Percentiles rank a stretch among this genome's conserved stretches.
Evolutionary conservation across 1,284 basidiomycete genomes (phyloP).

Genomic region (Marasmius oreades): DNA sequence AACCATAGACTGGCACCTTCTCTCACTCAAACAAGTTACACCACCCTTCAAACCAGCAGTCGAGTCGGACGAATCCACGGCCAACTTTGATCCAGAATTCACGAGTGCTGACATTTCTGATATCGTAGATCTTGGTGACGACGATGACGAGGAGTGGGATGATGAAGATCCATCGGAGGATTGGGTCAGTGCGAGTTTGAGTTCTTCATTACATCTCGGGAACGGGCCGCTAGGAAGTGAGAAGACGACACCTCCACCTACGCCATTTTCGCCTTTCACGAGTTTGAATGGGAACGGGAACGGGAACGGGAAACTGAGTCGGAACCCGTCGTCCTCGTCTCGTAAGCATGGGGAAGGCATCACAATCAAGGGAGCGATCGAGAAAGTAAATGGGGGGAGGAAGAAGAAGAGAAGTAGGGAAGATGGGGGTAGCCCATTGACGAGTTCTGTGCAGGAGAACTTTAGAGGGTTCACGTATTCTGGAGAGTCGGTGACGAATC

Average conservation of each 20-base stretch:
- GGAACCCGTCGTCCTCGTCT: neutral
- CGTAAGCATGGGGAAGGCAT: neutral
- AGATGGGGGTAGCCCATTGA: constrained; percentile 62
- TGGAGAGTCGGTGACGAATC: constrained; percentile 63
- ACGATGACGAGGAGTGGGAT: constrained; percentile 56
- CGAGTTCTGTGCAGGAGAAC: constrained; percentile 90
- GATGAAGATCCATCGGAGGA: constrained; percentile 75
- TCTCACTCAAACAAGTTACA: constrained; percentile 87
- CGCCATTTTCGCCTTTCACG: constrained; percentile 11
- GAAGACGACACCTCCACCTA: constrained; percentile 18
- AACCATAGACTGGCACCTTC: constrained; percentile 85
- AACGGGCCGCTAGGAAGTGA: constrained; percentile 76
- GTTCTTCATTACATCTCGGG: constrained; percentile 46
- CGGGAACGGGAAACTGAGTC: constrained; percentile 36
- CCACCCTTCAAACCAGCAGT: constrained; percentile 98
- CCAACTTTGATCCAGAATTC: constrained; percentile 99
- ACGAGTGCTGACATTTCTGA: constrained; percentile 82
- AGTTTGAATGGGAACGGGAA: constrained; percentile 13
- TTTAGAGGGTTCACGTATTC: constrained; percentile 92
- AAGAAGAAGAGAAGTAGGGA: constrained; percentile 32
- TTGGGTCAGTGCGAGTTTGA: constrained; percentile 40
- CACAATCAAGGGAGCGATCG: constrained; percentile 16
- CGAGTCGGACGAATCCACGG: constrained; percentile 96
- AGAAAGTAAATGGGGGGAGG: constrained; percentile 28
- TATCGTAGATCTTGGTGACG: constrained; percentile 58